Base-by-base conservation (phyloP, 345 rosid species). In the Abelmoschus esculentus region DNA sequence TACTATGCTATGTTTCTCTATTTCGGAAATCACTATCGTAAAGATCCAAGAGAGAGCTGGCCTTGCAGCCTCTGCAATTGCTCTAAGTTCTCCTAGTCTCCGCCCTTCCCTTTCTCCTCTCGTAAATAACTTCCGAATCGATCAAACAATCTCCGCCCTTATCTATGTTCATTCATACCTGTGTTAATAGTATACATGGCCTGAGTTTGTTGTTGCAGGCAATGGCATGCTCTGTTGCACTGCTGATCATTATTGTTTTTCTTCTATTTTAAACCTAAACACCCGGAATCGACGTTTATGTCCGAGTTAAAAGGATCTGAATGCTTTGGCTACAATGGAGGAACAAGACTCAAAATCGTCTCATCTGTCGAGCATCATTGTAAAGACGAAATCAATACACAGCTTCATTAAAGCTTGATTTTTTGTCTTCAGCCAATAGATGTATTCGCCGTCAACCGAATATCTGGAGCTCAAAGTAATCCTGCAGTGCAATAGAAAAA, bases 31-130 rank as follows among this genome's bases (percentile, higher is more conserved):
- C 84, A 85, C 85, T 91, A 88, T 82, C 90, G 95, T 5, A 93
- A 84, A 79, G 98, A 93, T 81, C 97, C 96, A 49, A 82, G 98
- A 93, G 77, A 87, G 98, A 72, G 97, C 96, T 0, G 98, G 98
- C 75, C 96, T 93, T 56, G 98, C 97, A 66, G 98, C 97, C 71
- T 88, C 98, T 58, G 96, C 98, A 67, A 84, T 92, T 71, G 88
- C 91, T 78, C 96, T 92, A 85, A 83, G 82, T 50, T 22, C 72
- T 31, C 50, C 64, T 56, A 22, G 66, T 26, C 67, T 3, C 6
- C 9, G 6, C 28, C 46, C 44, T 7, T 46, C 5, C 26, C 18
- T 28, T 19, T n/a, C n/a, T n/a, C n/a, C 34, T 15, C 71, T 42
- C 11, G 6, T 40, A 63, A 5, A 13, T 22, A 44, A 19, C 32